Percentiles rank a stretch among this genome's conserved stretches.
Evolutionary conservation across 805 yeast genomes (phyloP).

Genomic region (Yamadazyma phyllophila): DNA sequence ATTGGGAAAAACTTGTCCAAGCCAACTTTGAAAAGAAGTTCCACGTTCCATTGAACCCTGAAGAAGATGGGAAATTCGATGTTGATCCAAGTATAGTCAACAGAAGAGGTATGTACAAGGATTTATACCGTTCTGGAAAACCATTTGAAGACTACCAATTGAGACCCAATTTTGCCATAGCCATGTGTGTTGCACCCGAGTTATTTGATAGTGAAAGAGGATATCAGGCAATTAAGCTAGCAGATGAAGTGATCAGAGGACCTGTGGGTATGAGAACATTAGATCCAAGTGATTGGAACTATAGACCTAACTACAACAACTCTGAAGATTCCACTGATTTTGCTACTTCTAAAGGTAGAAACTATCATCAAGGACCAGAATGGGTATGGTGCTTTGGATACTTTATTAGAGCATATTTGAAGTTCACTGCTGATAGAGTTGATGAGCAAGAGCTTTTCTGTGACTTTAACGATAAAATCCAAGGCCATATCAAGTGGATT

Average conservation of each 20-base stretch:
- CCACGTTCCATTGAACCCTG: conserved; percentile 66
- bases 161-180: conserved; percentile 89
- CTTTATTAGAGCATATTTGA: conserved; percentile 73
- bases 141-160: conserved; percentile 92
- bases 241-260: conserved; percentile 76
- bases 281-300: conserved; percentile 90
- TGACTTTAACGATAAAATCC: conserved; percentile 49
- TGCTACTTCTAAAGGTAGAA: conserved; percentile 92
- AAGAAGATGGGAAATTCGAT: conserved; percentile 59
- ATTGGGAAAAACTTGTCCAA: conserved; percentile 73
- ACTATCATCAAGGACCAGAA: conserved; percentile 98
- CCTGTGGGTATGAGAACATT: conserved; percentile 89
- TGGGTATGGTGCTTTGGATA: conserved; percentile 95
- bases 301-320: conserved; percentile 85
- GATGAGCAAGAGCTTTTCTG: conserved; percentile 49
- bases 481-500: conserved; percentile 68
- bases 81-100: conserved; percentile 67
- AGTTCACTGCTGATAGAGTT: conserved; percentile 47
- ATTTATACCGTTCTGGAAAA: conserved; percentile 75
- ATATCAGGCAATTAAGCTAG: conserved; percentile 58
- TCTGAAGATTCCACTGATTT: conserved; percentile 80
- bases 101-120: conserved; percentile 94
- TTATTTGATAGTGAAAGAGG: conserved; percentile 67
- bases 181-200: conserved; percentile 94
- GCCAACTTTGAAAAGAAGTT: conserved; percentile 76